These are phyloP conservation scores for Leccinum griseonigrum DNA, from an alignment of 1,284 basidiomycete species.

Conservation along the genomic window DNA sequence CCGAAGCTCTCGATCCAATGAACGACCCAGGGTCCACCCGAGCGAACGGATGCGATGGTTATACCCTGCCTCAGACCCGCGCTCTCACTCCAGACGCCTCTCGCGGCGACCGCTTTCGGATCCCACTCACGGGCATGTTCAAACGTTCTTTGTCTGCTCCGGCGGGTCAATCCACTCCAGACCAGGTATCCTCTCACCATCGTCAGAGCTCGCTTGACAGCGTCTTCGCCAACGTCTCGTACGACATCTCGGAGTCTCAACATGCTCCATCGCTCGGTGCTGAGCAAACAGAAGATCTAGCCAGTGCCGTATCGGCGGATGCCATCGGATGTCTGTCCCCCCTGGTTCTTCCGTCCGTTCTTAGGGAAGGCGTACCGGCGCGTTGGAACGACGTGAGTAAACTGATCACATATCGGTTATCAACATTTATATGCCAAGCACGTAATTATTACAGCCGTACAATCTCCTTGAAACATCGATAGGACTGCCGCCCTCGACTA, in stretches of 20 bases:
- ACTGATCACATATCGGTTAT: slow-evolving; percentile 12
- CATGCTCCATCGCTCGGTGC: slow-evolving; percentile 12
- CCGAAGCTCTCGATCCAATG: neutral
- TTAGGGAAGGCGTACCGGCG: slow-evolving; percentile 31
- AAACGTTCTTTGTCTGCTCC: slow-evolving; percentile 57
- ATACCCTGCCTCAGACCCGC: slow-evolving; percentile 21
- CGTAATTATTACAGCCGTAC: slow-evolving; percentile 31
- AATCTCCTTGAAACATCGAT: slow-evolving; percentile 34
- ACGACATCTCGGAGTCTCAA: slow-evolving; percentile 28
- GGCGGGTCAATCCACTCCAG: slow-evolving; percentile 29
- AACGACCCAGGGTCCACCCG: slow-evolving; percentile 3
- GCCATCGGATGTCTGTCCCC: slow-evolving; percentile 29
- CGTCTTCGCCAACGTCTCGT: slow-evolving; percentile 31
- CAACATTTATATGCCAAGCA: slow-evolving; percentile 13
- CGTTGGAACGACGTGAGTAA: slow-evolving; percentile 36
- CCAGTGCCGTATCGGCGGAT: slow-evolving; percentile 20
- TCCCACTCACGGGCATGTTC: slow-evolving; percentile 58
- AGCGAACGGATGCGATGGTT: slow-evolving; percentile 12
- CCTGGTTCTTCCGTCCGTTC: slow-evolving; percentile 30
- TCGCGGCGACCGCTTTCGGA: slow-evolving; percentile 37
- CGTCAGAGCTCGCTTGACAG: slow-evolving; percentile 28
- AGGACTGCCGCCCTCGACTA: slow-evolving; percentile 26
- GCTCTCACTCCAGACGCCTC: slow-evolving; percentile 32
- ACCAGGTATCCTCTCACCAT: slow-evolving; percentile 12
- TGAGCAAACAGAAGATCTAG: slow-evolving; percentile 24